Conservation (phyloP, 805 yeast species). For the Debaryomyces tyrocola region DNA sequence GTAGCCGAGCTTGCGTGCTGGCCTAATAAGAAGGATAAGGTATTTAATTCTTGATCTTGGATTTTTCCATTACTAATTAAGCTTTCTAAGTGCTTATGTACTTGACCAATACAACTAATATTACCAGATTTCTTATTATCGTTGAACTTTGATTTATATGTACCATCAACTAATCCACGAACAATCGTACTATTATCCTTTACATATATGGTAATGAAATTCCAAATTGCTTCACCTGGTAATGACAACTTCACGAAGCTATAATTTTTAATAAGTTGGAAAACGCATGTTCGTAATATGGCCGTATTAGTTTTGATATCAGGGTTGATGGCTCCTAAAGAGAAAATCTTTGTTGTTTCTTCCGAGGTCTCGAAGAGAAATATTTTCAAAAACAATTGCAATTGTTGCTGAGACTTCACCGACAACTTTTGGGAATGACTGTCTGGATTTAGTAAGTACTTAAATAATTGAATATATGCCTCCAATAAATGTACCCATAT, state of each 20-base stretch:
- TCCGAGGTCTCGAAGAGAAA: slow-evolving; percentile 61
- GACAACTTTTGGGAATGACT: slow-evolving; percentile 35
- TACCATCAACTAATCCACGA: slow-evolving; percentile 56
- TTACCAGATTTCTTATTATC: slow-evolving; percentile 52
- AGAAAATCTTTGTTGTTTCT: slow-evolving; percentile 60
- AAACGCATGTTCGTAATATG: slow-evolving; percentile 48
- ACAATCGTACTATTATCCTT: slow-evolving; percentile 43
- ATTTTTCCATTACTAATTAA: slow-evolving; percentile 50
- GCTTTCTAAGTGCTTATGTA: slow-evolving; percentile 55
- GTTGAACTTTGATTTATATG: slow-evolving; percentile 45
- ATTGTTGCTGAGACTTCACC: slow-evolving; percentile 58
- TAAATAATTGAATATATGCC: slow-evolving; percentile 55
- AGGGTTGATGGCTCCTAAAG: slow-evolving; percentile 71
- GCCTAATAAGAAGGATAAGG: slow-evolving; percentile 49
- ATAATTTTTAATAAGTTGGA: slow-evolving; percentile 48
- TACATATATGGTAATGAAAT: slow-evolving; percentile 56
- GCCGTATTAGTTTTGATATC: slow-evolving; percentile 59
- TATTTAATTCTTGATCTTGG: slow-evolving; percentile 42
- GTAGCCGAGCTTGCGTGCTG: slow-evolving; percentile 23
- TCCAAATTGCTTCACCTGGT: slow-evolving; percentile 65
- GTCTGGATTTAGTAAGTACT: slow-evolving; percentile 44
- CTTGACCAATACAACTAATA: slow-evolving; percentile 39
- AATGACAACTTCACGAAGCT: slow-evolving; percentile 58
- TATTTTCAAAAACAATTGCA: slow-evolving; percentile 54
- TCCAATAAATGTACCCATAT: slow-evolving; percentile 76